Evolutionary conservation across 129 eudicot genomes (phyloP).

Genomic region (Ambrosia trifida): DNA sequence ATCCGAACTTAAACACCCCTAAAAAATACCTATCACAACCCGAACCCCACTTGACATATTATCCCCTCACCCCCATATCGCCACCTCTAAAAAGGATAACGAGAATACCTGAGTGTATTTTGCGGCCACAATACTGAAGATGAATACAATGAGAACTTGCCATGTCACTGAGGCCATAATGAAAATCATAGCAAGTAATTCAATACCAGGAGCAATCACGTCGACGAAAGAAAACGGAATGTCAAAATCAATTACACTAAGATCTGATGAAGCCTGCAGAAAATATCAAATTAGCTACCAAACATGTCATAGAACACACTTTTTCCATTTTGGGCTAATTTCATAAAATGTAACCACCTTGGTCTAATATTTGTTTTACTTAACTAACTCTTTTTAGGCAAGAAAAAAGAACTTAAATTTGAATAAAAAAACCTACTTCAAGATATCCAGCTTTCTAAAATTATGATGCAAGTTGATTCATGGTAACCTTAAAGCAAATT

Average conservation of each 20-base stretch:
- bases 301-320: not conserved
- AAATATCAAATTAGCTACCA: not conserved
- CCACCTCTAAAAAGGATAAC: too few species aligned
- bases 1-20: too few species aligned
- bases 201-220: slow-evolving; percentile 41
- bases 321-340: slow-evolving; percentile 5
- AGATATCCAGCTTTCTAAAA: not conserved
- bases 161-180: slow-evolving; percentile 88
- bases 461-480: too few species aligned
- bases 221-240: slow-evolving; percentile 40
- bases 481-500: too few species aligned
- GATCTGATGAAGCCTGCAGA: slow-evolving; percentile 68
- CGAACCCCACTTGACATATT: too few species aligned
- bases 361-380: not conserved
- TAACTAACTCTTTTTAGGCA: not conserved
- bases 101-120: slow-evolving; percentile 53
- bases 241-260: slow-evolving; percentile 61
- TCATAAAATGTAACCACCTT: not conserved
- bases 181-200: slow-evolving; percentile 39
- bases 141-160: slow-evolving; percentile 74
- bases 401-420: too few species aligned
- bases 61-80: too few species aligned
- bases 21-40: too few species aligned
- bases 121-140: slow-evolving; percentile 47
- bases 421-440: not conserved